These are phyloP conservation scores for Ceratobasidium sp. DNA, from an alignment of 1,284 basidiomycete species.

Conservation along the genomic window DNA sequence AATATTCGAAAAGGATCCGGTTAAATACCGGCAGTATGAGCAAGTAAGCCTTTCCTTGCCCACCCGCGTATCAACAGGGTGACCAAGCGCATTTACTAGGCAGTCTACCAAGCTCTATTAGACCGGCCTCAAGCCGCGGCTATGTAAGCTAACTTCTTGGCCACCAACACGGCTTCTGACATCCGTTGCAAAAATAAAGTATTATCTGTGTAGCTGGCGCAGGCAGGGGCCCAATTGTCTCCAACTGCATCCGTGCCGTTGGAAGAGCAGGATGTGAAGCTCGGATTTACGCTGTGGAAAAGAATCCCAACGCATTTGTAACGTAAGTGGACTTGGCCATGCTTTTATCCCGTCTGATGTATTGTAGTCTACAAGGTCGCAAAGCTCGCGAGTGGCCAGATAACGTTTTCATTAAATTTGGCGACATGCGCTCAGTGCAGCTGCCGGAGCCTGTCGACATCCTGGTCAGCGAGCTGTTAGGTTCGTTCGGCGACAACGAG, in stretches of 20 bases:
- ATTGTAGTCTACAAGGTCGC: constrained; percentile 79
- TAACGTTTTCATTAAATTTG: constrained; percentile 83
- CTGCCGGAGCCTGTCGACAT: constrained; percentile 91
- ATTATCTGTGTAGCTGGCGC: constrained; percentile 93
- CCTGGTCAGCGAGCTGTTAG: constrained; percentile 94
- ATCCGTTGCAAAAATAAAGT: constrained; percentile 57
- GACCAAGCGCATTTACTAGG: constrained; percentile 58
- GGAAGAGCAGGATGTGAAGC: constrained; percentile 73
- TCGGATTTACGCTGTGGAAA: constrained; percentile 90
- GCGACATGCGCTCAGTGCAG: constrained; percentile 90
- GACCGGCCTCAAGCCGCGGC: constrained; percentile 70
- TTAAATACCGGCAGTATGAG: constrained; percentile 97
- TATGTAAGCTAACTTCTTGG: constrained; percentile 60
- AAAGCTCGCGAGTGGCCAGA: constrained; percentile 85
- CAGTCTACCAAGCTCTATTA: constrained; percentile 81
- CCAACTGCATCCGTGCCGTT: constrained; percentile 83
- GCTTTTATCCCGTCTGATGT: constrained; percentile 45
- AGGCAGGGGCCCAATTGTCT: constrained; percentile 94
- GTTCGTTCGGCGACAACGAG: constrained; percentile 99
- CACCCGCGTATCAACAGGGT: too few relatives aligned
- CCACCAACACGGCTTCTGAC: constrained; percentile 41
- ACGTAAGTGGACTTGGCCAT: constrained; percentile 69
- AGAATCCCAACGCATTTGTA: constrained; percentile 93
- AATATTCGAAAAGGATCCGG: constrained; percentile 96
- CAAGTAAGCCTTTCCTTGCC: constrained; percentile 76